phyloP scores from a whole-genome alignment of 352 stramenopile genomes.

The Globisporangium nunn region DNA sequence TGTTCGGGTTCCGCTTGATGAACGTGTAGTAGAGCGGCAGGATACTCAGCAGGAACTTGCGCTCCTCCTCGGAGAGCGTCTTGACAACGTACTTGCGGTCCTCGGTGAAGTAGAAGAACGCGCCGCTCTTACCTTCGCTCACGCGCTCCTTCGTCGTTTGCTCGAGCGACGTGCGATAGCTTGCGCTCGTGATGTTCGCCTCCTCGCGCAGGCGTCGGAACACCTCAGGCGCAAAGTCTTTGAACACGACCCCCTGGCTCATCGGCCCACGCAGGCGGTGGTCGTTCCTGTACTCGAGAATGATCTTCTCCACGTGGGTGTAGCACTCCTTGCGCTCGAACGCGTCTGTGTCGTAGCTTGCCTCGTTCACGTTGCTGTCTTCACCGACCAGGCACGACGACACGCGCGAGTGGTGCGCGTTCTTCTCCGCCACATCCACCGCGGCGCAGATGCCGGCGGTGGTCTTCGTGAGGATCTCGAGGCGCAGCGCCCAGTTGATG shows the following conservation, averaged over 20 bases:
- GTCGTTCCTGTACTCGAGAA: slow-evolving; percentile 63
- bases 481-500: slow-evolving; percentile 83
- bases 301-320: slow-evolving; percentile 66
- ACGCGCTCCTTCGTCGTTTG: slow-evolving; percentile 74
- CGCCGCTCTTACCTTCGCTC: slow-evolving; percentile 76
- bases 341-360: slow-evolving; percentile 22
- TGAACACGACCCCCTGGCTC: slow-evolving; percentile 65
- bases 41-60: slow-evolving; percentile 69
- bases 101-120: slow-evolving; percentile 82
- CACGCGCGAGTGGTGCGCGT: slow-evolving; percentile 34
- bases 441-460: slow-evolving; percentile 80
- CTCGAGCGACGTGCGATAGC: slow-evolving; percentile 59
- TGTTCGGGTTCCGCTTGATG: slow-evolving; percentile 58
- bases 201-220: slow-evolving; percentile 63
- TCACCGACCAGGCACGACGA: slow-evolving; percentile 14
- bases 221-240: slow-evolving; percentile 74
- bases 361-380: background rate
- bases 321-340: slow-evolving; percentile 67
- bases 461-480: slow-evolving; percentile 84
- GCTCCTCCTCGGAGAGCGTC: slow-evolving; percentile 67
- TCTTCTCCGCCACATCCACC: slow-evolving; percentile 52
- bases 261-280: slow-evolving; percentile 22
- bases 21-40: slow-evolving; percentile 65
- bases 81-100: slow-evolving; percentile 83
- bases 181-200: slow-evolving; percentile 53